Evolutionary conservation across 352 stramenopile genomes (phyloP).

Genomic region (Phytophthora ramorum): DNA sequence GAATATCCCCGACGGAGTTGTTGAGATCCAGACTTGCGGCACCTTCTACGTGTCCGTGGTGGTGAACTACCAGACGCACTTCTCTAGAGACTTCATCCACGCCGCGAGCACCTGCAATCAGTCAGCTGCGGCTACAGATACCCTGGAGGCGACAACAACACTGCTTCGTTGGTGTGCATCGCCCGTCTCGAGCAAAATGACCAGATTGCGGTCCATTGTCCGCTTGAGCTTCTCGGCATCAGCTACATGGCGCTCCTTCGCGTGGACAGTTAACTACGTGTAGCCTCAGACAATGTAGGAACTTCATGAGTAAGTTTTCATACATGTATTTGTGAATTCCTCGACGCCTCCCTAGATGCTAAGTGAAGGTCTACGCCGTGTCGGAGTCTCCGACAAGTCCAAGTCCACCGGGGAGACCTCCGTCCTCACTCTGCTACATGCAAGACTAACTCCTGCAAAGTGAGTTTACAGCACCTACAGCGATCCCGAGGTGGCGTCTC

Average conservation of each 20-base stretch:
- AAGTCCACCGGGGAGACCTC: not conserved
- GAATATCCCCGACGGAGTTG: not conserved
- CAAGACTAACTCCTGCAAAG: not conserved
- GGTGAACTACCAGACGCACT: not conserved
- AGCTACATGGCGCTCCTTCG: not conserved
- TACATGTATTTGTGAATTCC: not conserved
- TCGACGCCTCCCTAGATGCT: not conserved
- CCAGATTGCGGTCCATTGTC: not conserved
- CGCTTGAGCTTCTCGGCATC: not conserved
- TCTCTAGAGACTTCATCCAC: not conserved
- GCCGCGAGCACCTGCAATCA: not conserved
- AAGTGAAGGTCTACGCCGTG: too few relatives aligned
- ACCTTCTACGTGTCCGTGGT: not conserved
- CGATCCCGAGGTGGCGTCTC: slow-evolving; percentile 36
- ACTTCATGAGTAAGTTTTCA: not conserved
- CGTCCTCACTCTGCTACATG: not conserved
- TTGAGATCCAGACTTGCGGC: not conserved
- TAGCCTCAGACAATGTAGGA: too few relatives aligned
- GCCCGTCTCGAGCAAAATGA: not conserved
- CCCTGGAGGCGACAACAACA: not conserved
- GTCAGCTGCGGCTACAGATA: not conserved
- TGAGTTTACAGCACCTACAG: slow-evolving; percentile 11
- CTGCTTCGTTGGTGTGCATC: not conserved
- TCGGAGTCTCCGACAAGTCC: not conserved
- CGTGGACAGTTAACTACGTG: not conserved